phyloP scores from a whole-genome alignment of 768 basidiomycete genomes.

The Harrya chromipes region DNA sequence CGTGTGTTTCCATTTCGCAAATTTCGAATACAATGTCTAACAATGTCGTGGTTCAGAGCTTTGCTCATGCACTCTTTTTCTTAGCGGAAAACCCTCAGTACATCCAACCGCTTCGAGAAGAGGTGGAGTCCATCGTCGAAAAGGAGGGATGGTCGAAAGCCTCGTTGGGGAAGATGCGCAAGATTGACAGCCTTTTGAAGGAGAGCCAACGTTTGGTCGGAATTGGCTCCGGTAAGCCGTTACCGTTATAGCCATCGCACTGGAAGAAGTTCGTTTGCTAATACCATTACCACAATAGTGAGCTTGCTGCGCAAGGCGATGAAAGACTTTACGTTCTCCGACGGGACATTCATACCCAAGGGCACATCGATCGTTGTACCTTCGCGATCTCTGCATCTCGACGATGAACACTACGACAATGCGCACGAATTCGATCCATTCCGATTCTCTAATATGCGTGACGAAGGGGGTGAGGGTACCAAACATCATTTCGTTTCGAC shows the following conservation, averaged over 20 bases:
- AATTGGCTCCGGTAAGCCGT: slow-evolving; percentile 24
- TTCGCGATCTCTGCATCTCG: slow-evolving; percentile 22
- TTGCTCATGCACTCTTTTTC: slow-evolving; percentile 35
- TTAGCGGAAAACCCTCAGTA: slow-evolving; percentile 36
- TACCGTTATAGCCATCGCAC: background rate
- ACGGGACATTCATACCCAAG: slow-evolving; percentile 36
- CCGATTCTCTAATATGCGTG: slow-evolving; percentile 42
- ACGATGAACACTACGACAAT: slow-evolving; percentile 29
- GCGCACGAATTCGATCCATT: slow-evolving; percentile 43
- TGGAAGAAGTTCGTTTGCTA: background rate
- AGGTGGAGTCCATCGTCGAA: slow-evolving; percentile 8
- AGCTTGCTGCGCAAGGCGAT: slow-evolving; percentile 32
- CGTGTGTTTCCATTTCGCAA: slow-evolving; percentile 1
- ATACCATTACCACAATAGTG: slow-evolving; percentile 11
- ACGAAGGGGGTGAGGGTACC: slow-evolving; percentile 31
- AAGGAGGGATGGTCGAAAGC: slow-evolving; percentile 24
- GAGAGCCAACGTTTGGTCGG: slow-evolving; percentile 35
- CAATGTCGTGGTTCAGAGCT: slow-evolving; percentile 19
- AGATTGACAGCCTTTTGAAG: slow-evolving; percentile 40
- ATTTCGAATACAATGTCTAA: background rate
- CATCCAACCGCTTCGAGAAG: slow-evolving; percentile 6
- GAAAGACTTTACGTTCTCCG: slow-evolving; percentile 34
- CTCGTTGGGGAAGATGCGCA: slow-evolving; percentile 28
- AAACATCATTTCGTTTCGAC: slow-evolving; percentile 38
- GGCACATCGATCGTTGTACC: slow-evolving; percentile 30